Conservation (phyloP, 306 rosid species). For the Begonia masoniana region DNA sequence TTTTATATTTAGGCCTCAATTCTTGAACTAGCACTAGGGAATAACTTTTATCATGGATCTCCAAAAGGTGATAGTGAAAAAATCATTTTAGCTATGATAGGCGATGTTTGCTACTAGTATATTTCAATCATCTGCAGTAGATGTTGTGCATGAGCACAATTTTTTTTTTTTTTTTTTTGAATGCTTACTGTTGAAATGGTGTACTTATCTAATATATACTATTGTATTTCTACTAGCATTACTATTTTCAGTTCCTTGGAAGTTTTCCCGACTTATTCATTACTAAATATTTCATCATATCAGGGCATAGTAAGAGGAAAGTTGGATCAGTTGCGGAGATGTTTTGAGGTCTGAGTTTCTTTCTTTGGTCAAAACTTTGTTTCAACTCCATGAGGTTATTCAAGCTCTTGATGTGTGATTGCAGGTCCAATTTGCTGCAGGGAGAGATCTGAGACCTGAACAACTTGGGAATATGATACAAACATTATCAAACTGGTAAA, state of each 20-base stretch:
- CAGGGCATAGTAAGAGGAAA: conserved; percentile 95
- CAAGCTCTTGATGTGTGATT: conserved; percentile 8
- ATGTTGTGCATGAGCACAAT: no score
- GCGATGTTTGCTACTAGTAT: no score
- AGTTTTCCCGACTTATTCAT: conserved; percentile 8
- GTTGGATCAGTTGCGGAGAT: conserved; percentile 81
- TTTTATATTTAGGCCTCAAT: neutral
- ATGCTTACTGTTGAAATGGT: no score
- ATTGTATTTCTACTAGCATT: no score
- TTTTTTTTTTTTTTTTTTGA: no score
- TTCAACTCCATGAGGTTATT: neutral
- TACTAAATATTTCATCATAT: conserved; percentile 5
- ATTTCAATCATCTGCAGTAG: no score
- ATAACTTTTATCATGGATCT: neutral
- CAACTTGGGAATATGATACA: conserved; percentile 88
- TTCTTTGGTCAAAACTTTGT: conserved; percentile 4
- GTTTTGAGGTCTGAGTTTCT: conserved; percentile 63
- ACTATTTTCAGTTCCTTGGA: neutral
- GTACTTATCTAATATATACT: no score
- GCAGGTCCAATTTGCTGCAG: conserved; percentile 97
- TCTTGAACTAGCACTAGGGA: neutral
- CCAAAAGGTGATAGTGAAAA: no score
- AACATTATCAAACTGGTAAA: conserved; percentile 81
- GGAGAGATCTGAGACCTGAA: conserved; percentile 92
- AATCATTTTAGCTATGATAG: no score